phyloP scores from a whole-genome alignment of 1,139 yeast genomes.

The Suhomyces terraborum region DNA sequence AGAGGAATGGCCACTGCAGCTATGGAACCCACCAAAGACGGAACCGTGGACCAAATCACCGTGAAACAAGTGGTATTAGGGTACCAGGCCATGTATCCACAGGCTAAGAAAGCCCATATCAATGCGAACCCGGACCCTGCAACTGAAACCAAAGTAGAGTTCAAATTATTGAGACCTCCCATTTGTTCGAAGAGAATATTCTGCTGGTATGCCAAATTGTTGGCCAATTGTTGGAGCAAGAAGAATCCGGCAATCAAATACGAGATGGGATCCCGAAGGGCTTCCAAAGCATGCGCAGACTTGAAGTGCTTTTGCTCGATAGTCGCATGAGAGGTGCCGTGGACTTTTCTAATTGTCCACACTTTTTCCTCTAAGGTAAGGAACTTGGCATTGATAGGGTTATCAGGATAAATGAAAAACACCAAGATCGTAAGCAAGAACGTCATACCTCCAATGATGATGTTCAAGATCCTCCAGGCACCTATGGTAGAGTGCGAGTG shows the following conservation, averaged over 20 bases:
- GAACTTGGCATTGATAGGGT: slow-evolving; percentile 43
- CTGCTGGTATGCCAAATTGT: slow-evolving; percentile 50
- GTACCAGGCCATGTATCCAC: slow-evolving; percentile 24
- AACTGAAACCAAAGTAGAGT: slow-evolving; percentile 54
- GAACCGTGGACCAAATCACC: slow-evolving; percentile 30
- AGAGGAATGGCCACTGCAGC: slow-evolving; percentile 45
- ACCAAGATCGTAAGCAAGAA: slow-evolving; percentile 31
- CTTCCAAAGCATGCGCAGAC: slow-evolving; percentile 44
- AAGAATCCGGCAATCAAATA: slow-evolving; percentile 45
- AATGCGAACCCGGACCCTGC: slow-evolving; percentile 51
- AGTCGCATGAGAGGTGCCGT: slow-evolving; percentile 39
- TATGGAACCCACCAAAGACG: slow-evolving; percentile 47
- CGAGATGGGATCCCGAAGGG: slow-evolving; percentile 48
- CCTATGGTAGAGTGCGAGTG: slow-evolving; percentile 29
- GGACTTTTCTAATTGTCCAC: slow-evolving; percentile 47
- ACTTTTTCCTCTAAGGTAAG: slow-evolving; percentile 43
- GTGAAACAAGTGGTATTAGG: slow-evolving; percentile 23
- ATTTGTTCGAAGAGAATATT: slow-evolving; percentile 43
- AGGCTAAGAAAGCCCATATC: slow-evolving; percentile 34
- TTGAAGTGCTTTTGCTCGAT: slow-evolving; percentile 49
- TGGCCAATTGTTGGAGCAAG: slow-evolving; percentile 46
- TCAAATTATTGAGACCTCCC: slow-evolving; percentile 47
- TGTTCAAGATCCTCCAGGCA: slow-evolving; percentile 42
- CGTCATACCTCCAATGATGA: slow-evolving; percentile 47
- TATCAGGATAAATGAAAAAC: slow-evolving; percentile 43